These are phyloP conservation scores for Pulveroboletus sp. DNA, from an alignment of 768 basidiomycete genomes.

Conservation along the genomic window DNA sequence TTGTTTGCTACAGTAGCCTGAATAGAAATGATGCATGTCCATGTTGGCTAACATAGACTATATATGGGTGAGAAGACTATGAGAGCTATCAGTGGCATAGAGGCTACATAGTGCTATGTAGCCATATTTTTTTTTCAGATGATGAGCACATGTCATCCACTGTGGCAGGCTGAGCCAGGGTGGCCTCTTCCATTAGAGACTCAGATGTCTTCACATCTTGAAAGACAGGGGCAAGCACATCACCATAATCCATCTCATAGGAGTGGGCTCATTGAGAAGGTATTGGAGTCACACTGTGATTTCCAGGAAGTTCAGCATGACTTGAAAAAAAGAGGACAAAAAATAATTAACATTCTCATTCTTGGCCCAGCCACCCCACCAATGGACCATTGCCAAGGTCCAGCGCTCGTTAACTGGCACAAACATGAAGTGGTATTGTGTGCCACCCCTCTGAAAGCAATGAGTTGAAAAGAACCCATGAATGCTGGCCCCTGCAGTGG, in stretches of 20 bases:
- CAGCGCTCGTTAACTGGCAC: neutral
- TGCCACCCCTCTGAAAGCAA: constrained; percentile 6
- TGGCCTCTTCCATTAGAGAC: no score
- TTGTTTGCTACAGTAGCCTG: no score
- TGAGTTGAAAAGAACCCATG: neutral
- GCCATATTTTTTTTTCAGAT: no score
- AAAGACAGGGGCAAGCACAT: neutral
- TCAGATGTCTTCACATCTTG: no score
- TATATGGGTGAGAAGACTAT: no score
- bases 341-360: neutral
- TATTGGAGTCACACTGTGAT: neutral
- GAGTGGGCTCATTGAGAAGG: neutral
- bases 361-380: constrained; percentile 3
- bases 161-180: no score
- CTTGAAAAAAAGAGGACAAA: no score
- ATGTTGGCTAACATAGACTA: no score
- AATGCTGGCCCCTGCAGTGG: constrained; percentile 7
- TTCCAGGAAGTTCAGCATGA: neutral
- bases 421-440: neutral
- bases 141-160: no score
- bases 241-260: neutral
- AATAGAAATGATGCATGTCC: no score
- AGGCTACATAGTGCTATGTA: no score
- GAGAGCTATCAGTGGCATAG: no score
- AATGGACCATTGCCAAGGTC: neutral